Base-by-base conservation (phyloP, 2,329 filamentous ascomycete species). In the Trichoderma asperellum region DNA sequence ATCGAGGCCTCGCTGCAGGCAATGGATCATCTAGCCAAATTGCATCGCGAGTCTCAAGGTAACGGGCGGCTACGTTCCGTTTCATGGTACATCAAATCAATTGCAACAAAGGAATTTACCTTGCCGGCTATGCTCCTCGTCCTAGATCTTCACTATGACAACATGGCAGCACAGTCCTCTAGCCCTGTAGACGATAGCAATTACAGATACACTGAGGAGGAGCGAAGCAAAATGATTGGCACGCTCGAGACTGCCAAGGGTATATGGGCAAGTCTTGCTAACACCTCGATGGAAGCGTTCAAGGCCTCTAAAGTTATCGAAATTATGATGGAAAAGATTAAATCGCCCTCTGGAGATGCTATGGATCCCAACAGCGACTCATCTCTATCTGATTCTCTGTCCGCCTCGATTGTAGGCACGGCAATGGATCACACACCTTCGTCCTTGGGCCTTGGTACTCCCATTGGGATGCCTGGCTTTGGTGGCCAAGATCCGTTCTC, bases 1-100 rank as follows among this genome's bases (percentile, higher is more conserved):
- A 91, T 98, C 52, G 93, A 97, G 75, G 92, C 94, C 1, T 93
- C 94, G 0, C 85, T 97, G 84, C 90, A 91, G 73, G 89, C 96
- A 59, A 84, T 99, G 52, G 85, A 87, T 29, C 92, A 95, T 73
- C 89, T 98, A 76, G 86, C 88, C 40, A 91, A 90, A 18, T 84
- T 97, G 16, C 86, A 95, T 76, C 83, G 86, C 34, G 94, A 97
- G 78, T 91, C 90, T 3, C 88, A 91, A 73, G 86, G 89, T 1
- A 88, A 87, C 56, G 92, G 93, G 27, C 87, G 92, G 32, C 80
- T 97, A 66, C 86, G 89, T 35, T 88, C 88, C 32, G 88, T 94
- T 76, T 89, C 90, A 74, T 95, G 91, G 88, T 93, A 92, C 75
- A 89, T 96, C 68, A 90, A 89, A 40, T 92, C 92, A 0, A 88